Conservation (phyloP, 371 early-diverging fungal species). For the Mycotypha africana region DNA sequence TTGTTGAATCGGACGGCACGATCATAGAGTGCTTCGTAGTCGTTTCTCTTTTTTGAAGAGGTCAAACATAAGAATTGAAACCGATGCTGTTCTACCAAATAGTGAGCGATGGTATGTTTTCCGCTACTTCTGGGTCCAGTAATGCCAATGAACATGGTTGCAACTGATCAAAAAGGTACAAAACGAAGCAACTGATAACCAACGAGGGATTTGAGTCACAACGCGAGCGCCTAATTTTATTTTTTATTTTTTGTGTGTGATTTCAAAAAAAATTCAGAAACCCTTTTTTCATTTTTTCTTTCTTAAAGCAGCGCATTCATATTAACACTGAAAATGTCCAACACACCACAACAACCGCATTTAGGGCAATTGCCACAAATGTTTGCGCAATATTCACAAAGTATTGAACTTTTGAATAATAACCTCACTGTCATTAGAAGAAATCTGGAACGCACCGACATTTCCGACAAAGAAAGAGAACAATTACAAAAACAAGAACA, state of each 20-base stretch:
- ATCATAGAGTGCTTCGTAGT: conserved; percentile 2
- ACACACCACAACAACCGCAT: conserved; percentile 8
- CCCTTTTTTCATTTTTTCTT: neutral
- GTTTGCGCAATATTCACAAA: conserved; percentile 30
- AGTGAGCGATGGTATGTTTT: conserved; percentile 63
- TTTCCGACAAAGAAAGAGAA: conserved; percentile 27
- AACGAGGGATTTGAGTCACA: too few species aligned
- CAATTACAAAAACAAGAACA: conserved; percentile 22
- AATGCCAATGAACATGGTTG: conserved; percentile 79
- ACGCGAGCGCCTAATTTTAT: neutral
- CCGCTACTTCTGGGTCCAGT: conserved; percentile 71
- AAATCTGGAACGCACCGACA: conserved; percentile 28
- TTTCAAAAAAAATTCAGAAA: too few species aligned
- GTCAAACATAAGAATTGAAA: conserved; percentile 39
- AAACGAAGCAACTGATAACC: too few species aligned
- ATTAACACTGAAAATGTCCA: conserved; percentile 4
- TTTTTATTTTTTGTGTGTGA: too few species aligned
- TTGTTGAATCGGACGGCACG: conserved; percentile 31
- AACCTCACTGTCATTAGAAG: conserved; percentile 23
- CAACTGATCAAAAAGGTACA: too few species aligned
- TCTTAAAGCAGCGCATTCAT: neutral
- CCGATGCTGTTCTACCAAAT: conserved; percentile 46
- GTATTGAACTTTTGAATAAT: conserved; percentile 23
- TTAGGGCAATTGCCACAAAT: conserved; percentile 22
- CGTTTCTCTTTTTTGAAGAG: conserved; percentile 1